Percentiles rank a stretch among this genome's conserved stretches.
These are phyloP conservation scores for Prunus dulcis DNA, from an alignment of 306 rosid species.

Conservation along the genomic window DNA sequence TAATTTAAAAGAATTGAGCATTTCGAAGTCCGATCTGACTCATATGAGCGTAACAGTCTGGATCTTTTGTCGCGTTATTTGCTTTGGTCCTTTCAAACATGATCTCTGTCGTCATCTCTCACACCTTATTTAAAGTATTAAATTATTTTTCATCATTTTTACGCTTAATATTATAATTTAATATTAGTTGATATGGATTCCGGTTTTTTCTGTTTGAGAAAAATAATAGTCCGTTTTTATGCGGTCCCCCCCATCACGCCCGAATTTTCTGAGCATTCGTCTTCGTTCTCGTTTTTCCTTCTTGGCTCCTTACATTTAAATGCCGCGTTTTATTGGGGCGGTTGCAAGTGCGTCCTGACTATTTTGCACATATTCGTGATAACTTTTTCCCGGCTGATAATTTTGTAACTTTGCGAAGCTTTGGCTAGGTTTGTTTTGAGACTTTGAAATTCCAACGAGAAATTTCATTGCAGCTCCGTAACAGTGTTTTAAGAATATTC, in stretches of 20 bases:
- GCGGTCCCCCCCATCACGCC: not conserved
- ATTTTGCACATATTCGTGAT: not conserved
- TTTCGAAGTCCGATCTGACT: not conserved
- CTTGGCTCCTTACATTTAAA: not conserved
- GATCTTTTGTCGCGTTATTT: not conserved
- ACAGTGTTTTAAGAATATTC: not conserved
- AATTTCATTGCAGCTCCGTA: not conserved
- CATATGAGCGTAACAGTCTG: not conserved
- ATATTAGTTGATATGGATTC: not conserved
- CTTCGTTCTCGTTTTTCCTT: not conserved
- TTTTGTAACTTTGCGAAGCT: not conserved
- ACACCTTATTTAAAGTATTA: not conserved
- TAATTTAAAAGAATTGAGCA: not conserved
- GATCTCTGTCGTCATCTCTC: not conserved
- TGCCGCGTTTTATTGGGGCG: not conserved
- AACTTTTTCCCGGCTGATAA: not conserved
- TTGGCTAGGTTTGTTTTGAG: not conserved
- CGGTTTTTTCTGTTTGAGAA: not conserved
- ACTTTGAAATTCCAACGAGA: not conserved
- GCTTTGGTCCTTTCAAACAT: not conserved
- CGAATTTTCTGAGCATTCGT: not conserved
- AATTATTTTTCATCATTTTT: not conserved
- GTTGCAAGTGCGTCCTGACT: not conserved
- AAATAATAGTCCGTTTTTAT: not conserved
- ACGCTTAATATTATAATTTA: not conserved